Evolutionary conservation across 768 basidiomycete species (phyloP), one percentile per base, ranked within the genome.

Genomic region (Tulasnella sp.): DNA sequence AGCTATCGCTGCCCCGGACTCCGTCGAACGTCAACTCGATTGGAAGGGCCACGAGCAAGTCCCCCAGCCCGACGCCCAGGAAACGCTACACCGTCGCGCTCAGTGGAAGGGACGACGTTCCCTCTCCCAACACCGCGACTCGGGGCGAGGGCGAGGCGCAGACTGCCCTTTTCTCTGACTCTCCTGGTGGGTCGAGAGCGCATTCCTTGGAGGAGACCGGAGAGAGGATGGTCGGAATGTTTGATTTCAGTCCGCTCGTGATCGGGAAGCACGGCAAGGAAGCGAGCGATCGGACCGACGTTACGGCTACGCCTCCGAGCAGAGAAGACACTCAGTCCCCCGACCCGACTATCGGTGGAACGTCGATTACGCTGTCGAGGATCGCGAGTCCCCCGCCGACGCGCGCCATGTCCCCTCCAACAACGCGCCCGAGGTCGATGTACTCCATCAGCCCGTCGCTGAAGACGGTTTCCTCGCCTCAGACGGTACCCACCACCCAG

Each of bases 1-100:
- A 37, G 11, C 71, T 68, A 12, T 34, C 66, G 16, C 70, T 69
- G 26, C 75, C 63, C 36, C 71, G 22, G 47, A 71, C 62, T 35
- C 75, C 52, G 47, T 42, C 32, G 34, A 62, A 40, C 63, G 72
- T 19, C 62, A 63, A 29, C 42, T 59, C 52, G 52, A 32, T 14
- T 5, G 72, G 16, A 63, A 67, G 42, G 26, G 75, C 35, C 89
- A 87, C 76, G 84, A 88, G 69, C 40, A 73, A 74, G 87, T 87
- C 72, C 5, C 87, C 89, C 1, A 91, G 90, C 3, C 91, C 92
- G 1, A 81, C 86, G 0, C 80, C 83, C 1, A 81, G 92, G 73
- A 94, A 94, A 77, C 84, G 92, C 42, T 94, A 94, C 77, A 94
- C 92, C 0, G 92, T 94, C 37, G 92, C 92, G 0, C 84, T 94